Base-by-base conservation (phyloP, 148 eudicot species). In the Arbutus unedo region DNA sequence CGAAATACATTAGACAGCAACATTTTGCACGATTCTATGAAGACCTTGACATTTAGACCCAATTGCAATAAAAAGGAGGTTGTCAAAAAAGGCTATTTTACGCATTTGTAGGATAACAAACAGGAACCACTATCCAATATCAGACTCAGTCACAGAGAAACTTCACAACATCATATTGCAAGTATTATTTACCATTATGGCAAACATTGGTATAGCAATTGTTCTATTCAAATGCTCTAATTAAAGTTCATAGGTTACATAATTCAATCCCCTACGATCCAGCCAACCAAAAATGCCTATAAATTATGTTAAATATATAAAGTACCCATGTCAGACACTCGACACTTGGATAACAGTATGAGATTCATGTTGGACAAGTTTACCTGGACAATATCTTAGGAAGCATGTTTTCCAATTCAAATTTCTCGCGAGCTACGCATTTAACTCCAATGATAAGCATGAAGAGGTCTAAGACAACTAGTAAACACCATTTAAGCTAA, bases 91-190 rank as follows among this genome's bases (percentile, higher is more conserved):
- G 0, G 8, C 19, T 53, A 50, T 3, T 31, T 7, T 18, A 10
- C 13, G 3, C 66, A 43, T 70, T 50, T 44, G 7, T 44, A 68
- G 21, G 44, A 79, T 67, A 70, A 8, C 23, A 25, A 55, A 19
- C 66, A 54, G 38, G 2, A 16, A 67, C 19, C 38, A 10, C 55
- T 25, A 45, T 11, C 25, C 1, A 72, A 21, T 19, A 53, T 38
- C 44, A 71, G 43, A 81, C 18, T 70, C 76, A 81, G 70, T 25
- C 82, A 43, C 41, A 81, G 7, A 9, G 25, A 44, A 54, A 71
- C 38, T 4, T 13, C 18, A 41, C 19, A 81, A 19, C 18, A 41
- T 53, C 21, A 9, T 2, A 16, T 80, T 50, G 16, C 62, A 50
- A 70, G 2, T 38, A 41, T 41, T 10, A 44, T 19, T 25, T 3